Evolutionary conservation across 306 rosid species (phyloP).

Genomic region (Coriaria nepalensis): DNA sequence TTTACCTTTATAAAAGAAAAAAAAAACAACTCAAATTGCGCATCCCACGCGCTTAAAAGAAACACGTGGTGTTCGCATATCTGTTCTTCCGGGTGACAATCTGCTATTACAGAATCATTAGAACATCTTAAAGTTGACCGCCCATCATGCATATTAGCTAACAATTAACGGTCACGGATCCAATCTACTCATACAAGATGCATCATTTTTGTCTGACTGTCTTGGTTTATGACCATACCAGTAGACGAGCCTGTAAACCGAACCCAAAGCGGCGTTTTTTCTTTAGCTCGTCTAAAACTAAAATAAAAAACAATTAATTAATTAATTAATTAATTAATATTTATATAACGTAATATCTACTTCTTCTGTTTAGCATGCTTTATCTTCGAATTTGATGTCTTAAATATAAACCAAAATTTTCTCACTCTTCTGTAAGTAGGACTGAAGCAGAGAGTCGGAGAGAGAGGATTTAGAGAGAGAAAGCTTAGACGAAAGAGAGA

Average conservation of each 20-base stretch:
- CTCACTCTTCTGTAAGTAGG: constrained; percentile 8
- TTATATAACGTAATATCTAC: too few relatives aligned
- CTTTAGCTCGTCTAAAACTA: not conserved
- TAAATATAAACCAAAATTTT: constrained; percentile 5
- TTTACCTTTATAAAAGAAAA: too few relatives aligned
- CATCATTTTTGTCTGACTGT: too few relatives aligned
- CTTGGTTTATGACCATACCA: not conserved
- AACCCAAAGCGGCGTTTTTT: constrained; percentile 4
- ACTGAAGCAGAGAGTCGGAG: constrained; percentile 6
- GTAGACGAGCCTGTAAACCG: not conserved
- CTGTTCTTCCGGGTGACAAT: too few relatives aligned
- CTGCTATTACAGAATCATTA: too few relatives aligned
- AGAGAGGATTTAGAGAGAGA: constrained; percentile 7
- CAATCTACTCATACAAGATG: too few relatives aligned
- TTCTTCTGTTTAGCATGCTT: not conserved
- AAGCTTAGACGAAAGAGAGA: constrained; percentile 1
- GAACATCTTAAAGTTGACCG: too few relatives aligned
- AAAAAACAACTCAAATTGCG: too few relatives aligned
- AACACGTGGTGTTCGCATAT: too few relatives aligned
- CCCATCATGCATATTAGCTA: too few relatives aligned
- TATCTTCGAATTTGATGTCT: constrained; percentile 14
- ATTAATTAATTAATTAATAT: not conserved
- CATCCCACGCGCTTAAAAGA: too few relatives aligned
- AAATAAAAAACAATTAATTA: not conserved
- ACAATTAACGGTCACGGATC: too few relatives aligned